Conservation (phyloP, 2,329 filamentous ascomycete genomes). For the Epichloe uncinata region DNA sequence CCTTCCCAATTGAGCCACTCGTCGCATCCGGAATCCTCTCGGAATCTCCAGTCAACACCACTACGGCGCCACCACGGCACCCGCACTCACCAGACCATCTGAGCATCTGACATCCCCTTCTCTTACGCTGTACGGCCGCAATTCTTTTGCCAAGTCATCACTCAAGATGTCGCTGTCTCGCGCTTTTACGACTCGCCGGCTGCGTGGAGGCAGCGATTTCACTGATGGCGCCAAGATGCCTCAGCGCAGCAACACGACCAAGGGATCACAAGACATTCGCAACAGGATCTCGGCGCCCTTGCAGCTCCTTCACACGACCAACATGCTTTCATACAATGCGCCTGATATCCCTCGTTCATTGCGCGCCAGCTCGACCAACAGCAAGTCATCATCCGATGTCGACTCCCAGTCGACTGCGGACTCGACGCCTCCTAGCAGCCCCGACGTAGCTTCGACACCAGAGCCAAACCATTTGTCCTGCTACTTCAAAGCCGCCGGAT, state of each 20-base stretch:
- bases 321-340: conserved; percentile 90
- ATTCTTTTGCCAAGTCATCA: not conserved
- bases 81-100: not conserved
- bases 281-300: conserved; percentile 78
- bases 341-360: conserved; percentile 56
- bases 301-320: conserved; percentile 83
- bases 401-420: conserved; percentile 44
- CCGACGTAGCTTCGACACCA: conserved; percentile 49
- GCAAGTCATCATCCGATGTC: conserved; percentile 57
- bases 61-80: not conserved
- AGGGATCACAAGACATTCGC: conserved; percentile 34
- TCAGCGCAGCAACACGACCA: conserved; percentile 38
- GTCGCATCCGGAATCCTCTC: not conserved
- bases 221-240: conserved; percentile 28
- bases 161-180: conserved; percentile 45
- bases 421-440: conserved; percentile 54
- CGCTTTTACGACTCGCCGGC: conserved; percentile 58
- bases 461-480: conserved; percentile 54
- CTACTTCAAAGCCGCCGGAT: conserved; percentile 46
- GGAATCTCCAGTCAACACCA: not conserved
- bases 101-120: not conserved
- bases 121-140: not conserved
- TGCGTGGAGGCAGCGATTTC: conserved; percentile 36
- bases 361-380: conserved; percentile 38
- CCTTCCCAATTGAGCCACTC: conserved; percentile 9